A percentile compares a stretch with the other conserved stretches of the same genome.
Evolutionary conservation across 208 protist species (phyloP).

Genomic region (Wallacemonas sp.): DNA sequence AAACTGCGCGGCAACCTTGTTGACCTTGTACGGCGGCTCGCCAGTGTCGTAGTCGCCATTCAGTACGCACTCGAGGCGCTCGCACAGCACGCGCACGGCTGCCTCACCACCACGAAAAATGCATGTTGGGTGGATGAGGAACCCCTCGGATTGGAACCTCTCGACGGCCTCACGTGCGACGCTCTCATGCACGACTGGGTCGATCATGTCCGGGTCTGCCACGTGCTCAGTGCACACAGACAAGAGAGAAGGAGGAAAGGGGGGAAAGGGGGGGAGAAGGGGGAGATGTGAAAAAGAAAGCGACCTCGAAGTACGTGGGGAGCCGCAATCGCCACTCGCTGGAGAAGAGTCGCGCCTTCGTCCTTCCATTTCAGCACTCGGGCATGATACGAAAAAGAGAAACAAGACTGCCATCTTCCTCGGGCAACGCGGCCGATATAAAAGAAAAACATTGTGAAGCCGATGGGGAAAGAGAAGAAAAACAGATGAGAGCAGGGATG

Average conservation of each 20-base stretch:
- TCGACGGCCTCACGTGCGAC: not conserved
- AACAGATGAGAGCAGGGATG: no score
- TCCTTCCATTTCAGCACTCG: no score
- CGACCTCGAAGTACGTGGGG: no score
- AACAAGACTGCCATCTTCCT: no score
- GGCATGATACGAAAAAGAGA: no score
- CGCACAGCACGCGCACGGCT: not conserved
- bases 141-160: constrained; percentile 3
- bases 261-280: not conserved
- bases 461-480: no score
- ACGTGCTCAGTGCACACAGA: no score
- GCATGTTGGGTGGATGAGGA: constrained; percentile 7
- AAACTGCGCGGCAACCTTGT: constrained; percentile 11
- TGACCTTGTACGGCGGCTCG: constrained; percentile 17
- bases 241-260: not conserved
- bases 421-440: no score
- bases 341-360: no score
- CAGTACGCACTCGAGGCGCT: constrained; percentile 13
- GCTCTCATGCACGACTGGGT: not conserved
- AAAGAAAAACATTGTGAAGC: no score
- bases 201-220: constrained; percentile 1
- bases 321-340: no score
- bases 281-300: not conserved
- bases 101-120: not conserved
- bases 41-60: constrained; percentile 18